A percentile compares a stretch with the other conserved stretches of the same genome.
These are phyloP conservation scores for Hygrocybe punicea DNA, from an alignment of 768 basidiomycete genomes.

Conservation along the genomic window DNA sequence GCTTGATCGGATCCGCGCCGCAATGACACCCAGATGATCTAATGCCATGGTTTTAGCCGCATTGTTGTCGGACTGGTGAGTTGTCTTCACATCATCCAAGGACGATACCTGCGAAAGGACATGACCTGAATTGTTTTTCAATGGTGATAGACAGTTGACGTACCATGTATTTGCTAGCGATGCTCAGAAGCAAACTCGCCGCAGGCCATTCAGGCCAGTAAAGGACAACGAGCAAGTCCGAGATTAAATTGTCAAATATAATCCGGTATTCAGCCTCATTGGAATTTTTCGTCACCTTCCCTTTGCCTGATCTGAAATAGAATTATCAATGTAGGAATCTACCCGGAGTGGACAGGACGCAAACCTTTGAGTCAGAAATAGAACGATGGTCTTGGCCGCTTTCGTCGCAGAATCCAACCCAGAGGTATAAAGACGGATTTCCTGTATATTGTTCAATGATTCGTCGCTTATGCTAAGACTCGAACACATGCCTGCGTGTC, in stretches of 20 bases:
- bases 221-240: conserved; percentile 81
- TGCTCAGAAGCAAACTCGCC: conserved; percentile 72
- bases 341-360: background rate
- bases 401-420: conserved; percentile 80
- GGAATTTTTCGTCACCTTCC: conserved; percentile 83
- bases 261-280: conserved; percentile 92
- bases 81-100: conserved; percentile 76
- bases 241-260: conserved; percentile 88
- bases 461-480: background rate
- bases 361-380: conserved; percentile 69
- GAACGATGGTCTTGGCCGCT: conserved; percentile 79
- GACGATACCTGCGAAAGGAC: conserved; percentile 59
- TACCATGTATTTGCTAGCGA: conserved; percentile 86
- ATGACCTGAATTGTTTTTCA: background rate
- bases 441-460: conserved; percentile 37
- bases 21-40: conserved; percentile 93
- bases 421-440: conserved; percentile 64
- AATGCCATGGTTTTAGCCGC: conserved; percentile 86
- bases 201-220: conserved; percentile 99
- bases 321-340: conserved; percentile 1
- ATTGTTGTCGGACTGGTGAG: conserved; percentile 65
- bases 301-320: conserved; percentile 67
- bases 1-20: conserved; percentile 69
- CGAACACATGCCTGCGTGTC: conserved; percentile 53
- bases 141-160: conserved; percentile 13